phyloP scores from a whole-genome alignment of 2,329 filamentous ascomycete species.

The Paraphoma chrysanthemicola region DNA sequence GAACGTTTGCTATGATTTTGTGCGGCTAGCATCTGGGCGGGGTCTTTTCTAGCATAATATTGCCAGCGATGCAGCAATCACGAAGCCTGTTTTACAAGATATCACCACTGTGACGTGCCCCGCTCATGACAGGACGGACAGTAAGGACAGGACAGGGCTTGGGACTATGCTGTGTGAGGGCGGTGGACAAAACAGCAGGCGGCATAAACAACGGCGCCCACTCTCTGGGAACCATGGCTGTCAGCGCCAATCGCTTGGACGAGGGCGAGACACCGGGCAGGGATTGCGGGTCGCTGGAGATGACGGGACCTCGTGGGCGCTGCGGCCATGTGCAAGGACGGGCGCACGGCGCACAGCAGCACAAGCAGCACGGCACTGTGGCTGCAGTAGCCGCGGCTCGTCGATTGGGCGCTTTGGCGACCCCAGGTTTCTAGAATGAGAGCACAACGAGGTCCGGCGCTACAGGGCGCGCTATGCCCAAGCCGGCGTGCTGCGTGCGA shows the following conservation, averaged over 20 bases:
- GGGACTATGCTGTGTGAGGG: slow-evolving; percentile 6
- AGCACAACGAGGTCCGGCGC: slow-evolving; percentile 27
- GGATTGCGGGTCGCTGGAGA: slow-evolving; percentile 20
- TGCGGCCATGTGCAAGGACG: slow-evolving; percentile 10
- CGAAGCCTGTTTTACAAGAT: slow-evolving; percentile 9
- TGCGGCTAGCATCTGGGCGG: slow-evolving; percentile 72
- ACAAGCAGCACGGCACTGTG: slow-evolving; percentile 1
- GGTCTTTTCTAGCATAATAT: slow-evolving; percentile 55
- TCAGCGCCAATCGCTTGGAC: slow-evolving; percentile 1
- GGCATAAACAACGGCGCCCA: slow-evolving; percentile 7
- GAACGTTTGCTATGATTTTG: slow-evolving; percentile 88
- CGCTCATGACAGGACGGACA: background rate
- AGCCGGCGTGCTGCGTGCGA: slow-evolving; percentile 19
- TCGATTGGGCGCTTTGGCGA: slow-evolving; percentile 38
- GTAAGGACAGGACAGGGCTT: too few species aligned
- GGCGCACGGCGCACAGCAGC: slow-evolving; percentile 1
- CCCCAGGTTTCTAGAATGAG: slow-evolving; percentile 43
- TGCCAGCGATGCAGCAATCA: background rate
- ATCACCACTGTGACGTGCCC: background rate
- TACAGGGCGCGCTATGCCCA: slow-evolving; percentile 20
- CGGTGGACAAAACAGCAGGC: slow-evolving; percentile 5
- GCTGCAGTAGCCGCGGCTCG: background rate
- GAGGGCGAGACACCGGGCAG: slow-evolving; percentile 5
- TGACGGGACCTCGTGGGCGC: slow-evolving; percentile 23
- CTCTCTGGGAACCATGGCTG: background rate